Evolutionary conservation across 345 rosid genomes (phyloP), one percentile per base, ranked within the genome.

Genomic region (Erysimum cheiranthoides): DNA sequence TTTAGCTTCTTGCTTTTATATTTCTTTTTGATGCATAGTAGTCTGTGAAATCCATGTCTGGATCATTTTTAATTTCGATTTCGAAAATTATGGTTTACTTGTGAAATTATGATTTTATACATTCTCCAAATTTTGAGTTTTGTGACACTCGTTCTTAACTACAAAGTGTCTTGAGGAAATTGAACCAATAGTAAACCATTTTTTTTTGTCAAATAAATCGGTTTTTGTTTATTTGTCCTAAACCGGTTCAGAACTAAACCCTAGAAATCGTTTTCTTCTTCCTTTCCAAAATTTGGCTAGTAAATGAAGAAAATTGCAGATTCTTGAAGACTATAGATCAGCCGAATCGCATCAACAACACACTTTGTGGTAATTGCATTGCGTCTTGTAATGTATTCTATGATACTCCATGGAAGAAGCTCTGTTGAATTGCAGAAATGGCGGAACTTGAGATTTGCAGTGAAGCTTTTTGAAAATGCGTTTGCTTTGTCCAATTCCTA

Each of bases 351-450:
- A 11, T 39, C 5, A 39, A 42, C 25, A 21, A 21, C 25, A 21
- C 25, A 21, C 25, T 21, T 21, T 21, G 25, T 21, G 25, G 25
- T 12, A 14, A 27, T 56, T 10, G 61, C 39, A 16, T 16, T 61
- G 50, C 25, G 0, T 60, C 2, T 11, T 38, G 10, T 16, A n/a
- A 68, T 69, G 73, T 54, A 11, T 31, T 56, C 73, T 68, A 18
- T 54, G 30, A 54, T 54, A 13, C 31, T 54, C 52, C 63, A 54
- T 40, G 73, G 63, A 68, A 68, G 53, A 31, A 56, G 54, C 12
- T 69, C 4, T 7, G 3, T 16, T 4, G 39, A 53, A 50, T 42
- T 56, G 4, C 73, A 28, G 30, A 42, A 30, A 56, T 54, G 52
- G 25, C 39, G 53, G 16, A 40, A 6, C 7, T 56, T 21, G 17